Percentiles rank a stretch among this genome's conserved stretches.
phyloP scores from a whole-genome alignment of 177 flowering plant genomes.

The Telopea speciosissima region DNA sequence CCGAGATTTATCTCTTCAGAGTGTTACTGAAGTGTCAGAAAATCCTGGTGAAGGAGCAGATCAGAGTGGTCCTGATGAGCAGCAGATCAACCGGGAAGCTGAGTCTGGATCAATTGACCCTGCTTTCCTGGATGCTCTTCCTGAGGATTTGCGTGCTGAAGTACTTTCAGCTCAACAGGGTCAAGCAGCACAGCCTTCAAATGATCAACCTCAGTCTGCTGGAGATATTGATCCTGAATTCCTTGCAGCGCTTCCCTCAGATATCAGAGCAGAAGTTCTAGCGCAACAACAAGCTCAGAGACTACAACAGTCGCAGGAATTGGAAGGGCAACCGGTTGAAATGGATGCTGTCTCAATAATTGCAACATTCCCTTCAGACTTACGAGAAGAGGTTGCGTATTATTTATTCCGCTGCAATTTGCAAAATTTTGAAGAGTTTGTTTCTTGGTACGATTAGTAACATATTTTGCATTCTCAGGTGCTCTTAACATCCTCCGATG shows the following conservation, averaged over 20 bases:
- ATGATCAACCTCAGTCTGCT: slow-evolving; percentile 52
- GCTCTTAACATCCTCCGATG: slow-evolving; percentile 91
- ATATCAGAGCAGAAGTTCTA: slow-evolving; percentile 91
- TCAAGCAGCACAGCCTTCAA: slow-evolving; percentile 70
- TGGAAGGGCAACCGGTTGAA: slow-evolving; percentile 98
- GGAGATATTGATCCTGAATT: slow-evolving; percentile 98
- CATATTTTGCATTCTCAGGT: slow-evolving; percentile 42
- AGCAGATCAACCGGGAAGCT: slow-evolving; percentile 45
- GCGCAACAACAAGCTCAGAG: slow-evolving; percentile 97
- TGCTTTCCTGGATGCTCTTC: slow-evolving; percentile 96
- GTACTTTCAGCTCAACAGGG: slow-evolving; percentile 89
- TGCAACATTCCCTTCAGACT: slow-evolving; percentile 94
- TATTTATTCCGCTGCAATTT: not conserved
- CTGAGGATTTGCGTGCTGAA: slow-evolving; percentile 93
- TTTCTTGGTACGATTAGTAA: not conserved
- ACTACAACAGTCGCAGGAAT: slow-evolving; percentile 79
- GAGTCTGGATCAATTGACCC: slow-evolving; percentile 84
- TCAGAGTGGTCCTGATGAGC: slow-evolving; percentile 53
- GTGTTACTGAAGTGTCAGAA: slow-evolving; percentile 77
- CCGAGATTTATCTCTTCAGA: slow-evolving; percentile 71
- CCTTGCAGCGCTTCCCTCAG: slow-evolving; percentile 97
- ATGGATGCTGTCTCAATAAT: slow-evolving; percentile 98
- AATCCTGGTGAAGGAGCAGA: slow-evolving; percentile 63
- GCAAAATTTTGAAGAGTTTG: not conserved
- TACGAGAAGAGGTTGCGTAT: slow-evolving; percentile 86